Evolutionary conservation across 179 eudicot species (phyloP).

Genomic region (Gypsophila paniculata): DNA sequence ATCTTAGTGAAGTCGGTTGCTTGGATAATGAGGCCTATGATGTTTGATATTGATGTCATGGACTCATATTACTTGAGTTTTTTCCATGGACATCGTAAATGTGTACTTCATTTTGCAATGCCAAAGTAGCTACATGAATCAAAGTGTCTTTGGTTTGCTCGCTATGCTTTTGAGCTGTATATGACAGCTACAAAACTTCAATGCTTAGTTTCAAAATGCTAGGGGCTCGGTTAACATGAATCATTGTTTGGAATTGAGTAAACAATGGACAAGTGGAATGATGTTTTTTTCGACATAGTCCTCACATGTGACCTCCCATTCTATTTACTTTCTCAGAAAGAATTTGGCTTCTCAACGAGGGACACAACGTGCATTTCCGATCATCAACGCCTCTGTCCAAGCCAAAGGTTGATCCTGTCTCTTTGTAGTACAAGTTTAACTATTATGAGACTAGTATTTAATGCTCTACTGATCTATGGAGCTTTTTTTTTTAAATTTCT

Average conservation of each 20-base stretch:
- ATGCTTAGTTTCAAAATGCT: not conserved
- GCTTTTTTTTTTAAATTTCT: too few relatives aligned
- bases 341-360: slow-evolving; percentile 32
- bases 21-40: not conserved
- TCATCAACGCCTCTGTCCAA: slow-evolving; percentile 38
- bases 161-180: not conserved
- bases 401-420: slow-evolving; percentile 36
- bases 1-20: too few relatives aligned
- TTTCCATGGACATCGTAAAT: not conserved
- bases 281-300: not conserved
- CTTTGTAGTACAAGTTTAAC: not conserved
- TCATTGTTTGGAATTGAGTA: not conserved
- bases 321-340: slow-evolving; percentile 33
- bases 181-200: not conserved
- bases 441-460: not conserved
- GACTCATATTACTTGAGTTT: not conserved
- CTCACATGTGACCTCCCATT: not conserved
- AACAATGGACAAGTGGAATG: not conserved
- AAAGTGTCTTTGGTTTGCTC: too few relatives aligned
- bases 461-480: not conserved
- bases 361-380: slow-evolving; percentile 29
- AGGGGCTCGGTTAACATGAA: not conserved
- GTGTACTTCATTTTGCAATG: not conserved
- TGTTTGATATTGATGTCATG: not conserved
- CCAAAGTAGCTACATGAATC: not conserved